phyloP scores from a whole-genome alignment of 1,284 basidiomycete genomes.

The Tylopilus orsonianus region DNA sequence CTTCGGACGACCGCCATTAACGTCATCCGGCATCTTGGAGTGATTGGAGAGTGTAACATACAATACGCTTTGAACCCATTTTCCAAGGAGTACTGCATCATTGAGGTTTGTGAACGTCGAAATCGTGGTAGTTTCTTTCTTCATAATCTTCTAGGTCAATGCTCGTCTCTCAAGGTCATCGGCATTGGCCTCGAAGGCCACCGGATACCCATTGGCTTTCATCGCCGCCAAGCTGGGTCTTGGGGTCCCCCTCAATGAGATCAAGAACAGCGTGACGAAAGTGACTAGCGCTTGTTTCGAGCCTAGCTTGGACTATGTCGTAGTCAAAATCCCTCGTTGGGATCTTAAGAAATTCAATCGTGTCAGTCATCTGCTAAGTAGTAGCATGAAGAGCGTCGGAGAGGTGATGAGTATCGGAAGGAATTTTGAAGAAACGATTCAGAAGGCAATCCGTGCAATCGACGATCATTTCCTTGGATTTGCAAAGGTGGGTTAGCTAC shows the following conservation, averaged over 20 bases:
- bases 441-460: conserved; percentile 96
- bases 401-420: conserved; percentile 99
- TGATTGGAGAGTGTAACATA: conserved; percentile 98
- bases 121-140: neutral
- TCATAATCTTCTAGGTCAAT: conserved; percentile 68
- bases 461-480: conserved; percentile 95
- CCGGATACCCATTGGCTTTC: conserved; percentile 97
- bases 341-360: conserved; percentile 97
- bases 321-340: conserved; percentile 99
- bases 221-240: conserved; percentile 98
- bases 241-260: conserved; percentile 95
- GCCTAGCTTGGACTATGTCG: conserved; percentile 94
- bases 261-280: conserved; percentile 96
- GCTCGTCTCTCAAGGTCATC: conserved; percentile 99
- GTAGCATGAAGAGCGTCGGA: conserved; percentile 98
- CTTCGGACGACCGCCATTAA: conserved; percentile 97
- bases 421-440: conserved; percentile 97
- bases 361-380: conserved; percentile 84
- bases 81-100: conserved; percentile 97
- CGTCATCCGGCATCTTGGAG: conserved; percentile 95
- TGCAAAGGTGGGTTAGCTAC: conserved; percentile 59
- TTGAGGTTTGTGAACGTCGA: conserved; percentile 62
- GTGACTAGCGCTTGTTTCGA: conserved; percentile 98
- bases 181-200: conserved; percentile 97
- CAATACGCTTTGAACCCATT: conserved; percentile 97